Evolutionary conservation across 345 rosid genomes (phyloP), one percentile per base, ranked within the genome.

Genomic region (Raphanus sativus): DNA sequence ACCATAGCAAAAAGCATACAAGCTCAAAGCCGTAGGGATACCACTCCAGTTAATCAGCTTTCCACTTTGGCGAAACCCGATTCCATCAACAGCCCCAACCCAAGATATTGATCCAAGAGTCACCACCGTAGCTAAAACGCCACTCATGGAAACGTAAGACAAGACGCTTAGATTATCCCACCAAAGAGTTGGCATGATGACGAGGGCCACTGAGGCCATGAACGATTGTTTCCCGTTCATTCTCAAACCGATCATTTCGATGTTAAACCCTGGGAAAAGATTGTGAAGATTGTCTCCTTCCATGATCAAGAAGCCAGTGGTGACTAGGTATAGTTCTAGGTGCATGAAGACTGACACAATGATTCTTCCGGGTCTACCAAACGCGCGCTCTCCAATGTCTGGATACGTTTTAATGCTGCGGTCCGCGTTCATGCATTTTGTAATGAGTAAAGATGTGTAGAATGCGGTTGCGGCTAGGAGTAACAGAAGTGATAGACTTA

Each of bases 281-380:
- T 85, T 84, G 54, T 63, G 81, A 62, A 87, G 80, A 55, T 85
- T 85, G 70, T 85, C 88, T 1, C 87, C 87, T 73, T 87, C 87
- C 4, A 87, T 5, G 26, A 82, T 87, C 26, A 87, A 40, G 61
- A 85, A 42, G 2, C 84, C 86, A 0, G 83, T 84, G 9, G 90
- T 82, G 13, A 85, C 88, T 15, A 85, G 77, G 38, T 85, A 85
- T 17, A 87, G 81, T 54, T 84, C 86, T 67, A 83, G 56, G 64
- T 65, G 84, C 65, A 61, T 85, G 13, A 85, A 77, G 25, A 85
- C 9, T 24, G 88, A 83, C 3, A 76, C 81, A 11, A 85, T 36
- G 30, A 85, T 16, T 71, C 81, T 82, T 4, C 87, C 88, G 30
- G 73, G 77, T 54, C 40, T 64, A 15, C 90, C 90, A 33, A 87